Evolutionary conservation across 441 rosid species (phyloP).

Genomic region (Gossypium gossypioides): DNA sequence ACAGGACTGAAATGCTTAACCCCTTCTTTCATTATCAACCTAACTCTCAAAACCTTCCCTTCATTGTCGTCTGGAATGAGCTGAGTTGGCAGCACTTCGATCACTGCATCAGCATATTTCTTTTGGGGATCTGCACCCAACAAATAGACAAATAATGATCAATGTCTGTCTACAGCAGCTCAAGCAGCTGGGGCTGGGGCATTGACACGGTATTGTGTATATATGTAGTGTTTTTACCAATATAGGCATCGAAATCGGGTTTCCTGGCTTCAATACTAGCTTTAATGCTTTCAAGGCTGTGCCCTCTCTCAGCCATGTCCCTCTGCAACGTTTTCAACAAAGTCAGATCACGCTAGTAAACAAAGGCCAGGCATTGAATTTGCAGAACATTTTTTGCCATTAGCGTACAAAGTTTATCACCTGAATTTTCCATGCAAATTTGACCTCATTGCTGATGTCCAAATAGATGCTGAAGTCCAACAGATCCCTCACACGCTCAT

Average conservation of each 20-base stretch:
- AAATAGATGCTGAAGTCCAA: constrained; percentile 92
- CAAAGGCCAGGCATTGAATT: background rate
- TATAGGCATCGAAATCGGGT: constrained; percentile 90
- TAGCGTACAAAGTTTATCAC: constrained; percentile 23
- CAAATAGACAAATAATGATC: background rate
- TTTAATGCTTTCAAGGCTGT: constrained; percentile 91
- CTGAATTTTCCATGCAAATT: constrained; percentile 98
- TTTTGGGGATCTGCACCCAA: constrained; percentile 69
- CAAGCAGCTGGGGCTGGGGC: background rate
- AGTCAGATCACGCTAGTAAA: background rate
- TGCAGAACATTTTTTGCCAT: background rate
- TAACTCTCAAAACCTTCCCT: constrained; percentile 85
- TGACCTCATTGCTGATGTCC: constrained; percentile 93
- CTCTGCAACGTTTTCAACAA: constrained; percentile 42
- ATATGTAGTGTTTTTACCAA: constrained; percentile 35
- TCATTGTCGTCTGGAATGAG: constrained; percentile 82
- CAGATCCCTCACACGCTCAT: constrained; percentile 73
- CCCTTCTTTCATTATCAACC: constrained; percentile 89
- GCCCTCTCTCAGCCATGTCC: constrained; percentile 97
- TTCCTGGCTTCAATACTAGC: constrained; percentile 92
- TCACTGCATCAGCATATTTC: constrained; percentile 90
- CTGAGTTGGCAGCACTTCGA: constrained; percentile 83
- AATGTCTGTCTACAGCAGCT: background rate
- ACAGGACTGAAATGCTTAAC: constrained; percentile 75
- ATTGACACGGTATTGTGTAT: background rate